Conservation (phyloP, 164 flowering plant species). For the Hamamelis virginiana region DNA sequence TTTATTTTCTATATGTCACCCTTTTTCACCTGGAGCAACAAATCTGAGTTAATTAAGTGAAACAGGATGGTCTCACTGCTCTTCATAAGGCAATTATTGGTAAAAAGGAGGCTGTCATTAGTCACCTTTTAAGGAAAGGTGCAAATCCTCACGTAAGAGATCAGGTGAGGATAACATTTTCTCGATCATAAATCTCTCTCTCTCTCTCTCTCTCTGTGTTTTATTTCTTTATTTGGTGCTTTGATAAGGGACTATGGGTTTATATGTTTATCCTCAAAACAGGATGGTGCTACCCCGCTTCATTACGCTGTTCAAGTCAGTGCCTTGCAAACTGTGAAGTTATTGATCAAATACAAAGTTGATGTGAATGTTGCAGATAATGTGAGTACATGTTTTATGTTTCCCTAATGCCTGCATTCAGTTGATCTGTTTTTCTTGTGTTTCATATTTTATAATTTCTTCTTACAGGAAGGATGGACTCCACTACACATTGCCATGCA, state of each 20-base stretch:
- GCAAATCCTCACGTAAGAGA: slow-evolving; percentile 81
- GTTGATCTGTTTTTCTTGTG: background rate
- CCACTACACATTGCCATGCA: slow-evolving; percentile 90
- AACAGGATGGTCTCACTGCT: slow-evolving; percentile 84
- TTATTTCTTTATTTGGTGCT: background rate
- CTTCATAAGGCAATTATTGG: slow-evolving; percentile 84
- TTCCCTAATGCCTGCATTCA: background rate
- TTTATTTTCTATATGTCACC: background rate
- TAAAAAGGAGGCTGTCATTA: slow-evolving; percentile 82
- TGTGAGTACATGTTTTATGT: slow-evolving; percentile 40
- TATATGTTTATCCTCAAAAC: slow-evolving; percentile 5
- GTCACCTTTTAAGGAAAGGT: slow-evolving; percentile 94
- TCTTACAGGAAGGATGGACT: slow-evolving; percentile 95
- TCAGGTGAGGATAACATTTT: slow-evolving; percentile 37
- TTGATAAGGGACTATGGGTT: background rate
- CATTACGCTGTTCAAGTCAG: slow-evolving; percentile 99
- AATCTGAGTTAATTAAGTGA: slow-evolving; percentile 21
- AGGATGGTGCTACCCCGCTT: slow-evolving; percentile 92
- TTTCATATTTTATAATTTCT: slow-evolving; percentile 1
- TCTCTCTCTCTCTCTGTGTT: too few species aligned
- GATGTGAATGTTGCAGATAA: slow-evolving; percentile 80
- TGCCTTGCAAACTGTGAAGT: slow-evolving; percentile 83
- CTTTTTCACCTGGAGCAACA: slow-evolving; percentile 4
- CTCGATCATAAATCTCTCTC: background rate
- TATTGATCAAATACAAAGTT: slow-evolving; percentile 74